These are phyloP conservation scores for Hypomontagnella monticulosa DNA, from an alignment of 495 filamentous ascomycete species.

Conservation along the genomic window DNA sequence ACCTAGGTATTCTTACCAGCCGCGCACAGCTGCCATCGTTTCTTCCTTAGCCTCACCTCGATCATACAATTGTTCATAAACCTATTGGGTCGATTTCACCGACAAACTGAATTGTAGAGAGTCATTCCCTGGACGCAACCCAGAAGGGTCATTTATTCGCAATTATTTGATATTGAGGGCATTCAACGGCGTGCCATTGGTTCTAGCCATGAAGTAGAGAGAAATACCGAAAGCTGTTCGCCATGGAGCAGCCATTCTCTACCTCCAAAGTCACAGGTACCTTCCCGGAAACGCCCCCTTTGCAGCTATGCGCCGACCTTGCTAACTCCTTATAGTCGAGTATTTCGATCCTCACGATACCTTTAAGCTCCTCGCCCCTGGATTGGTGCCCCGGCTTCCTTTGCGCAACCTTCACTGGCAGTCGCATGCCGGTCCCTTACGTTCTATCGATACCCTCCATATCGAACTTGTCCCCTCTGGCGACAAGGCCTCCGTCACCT, in stretches of 20 bases:
- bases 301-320: constrained; percentile 13
- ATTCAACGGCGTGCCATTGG: not conserved
- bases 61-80: too few relatives aligned
- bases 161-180: not conserved
- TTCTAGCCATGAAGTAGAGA: constrained; percentile 40
- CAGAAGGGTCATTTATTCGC: too few relatives aligned
- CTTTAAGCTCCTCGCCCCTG: constrained; percentile 79
- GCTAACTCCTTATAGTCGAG: constrained; percentile 55
- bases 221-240: constrained; percentile 45
- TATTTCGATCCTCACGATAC: constrained; percentile 92
- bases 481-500: constrained; percentile 48
- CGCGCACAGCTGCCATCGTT: not conserved
- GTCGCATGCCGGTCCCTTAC: constrained; percentile 85
- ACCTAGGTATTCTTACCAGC: too few relatives aligned
- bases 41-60: too few relatives aligned
- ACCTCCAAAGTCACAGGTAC: constrained; percentile 78
- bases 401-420: constrained; percentile 97
- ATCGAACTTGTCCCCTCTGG: constrained; percentile 79
- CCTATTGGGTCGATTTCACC: too few relatives aligned
- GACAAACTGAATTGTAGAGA: too few relatives aligned
- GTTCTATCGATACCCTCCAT: constrained; percentile 91
- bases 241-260: constrained; percentile 70
- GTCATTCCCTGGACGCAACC: too few relatives aligned
- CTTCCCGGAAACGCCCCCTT: constrained; percentile 10
- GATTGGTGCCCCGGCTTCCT: constrained; percentile 81